Evolutionary conservation across 805 yeast genomes (phyloP).

Genomic region (Millerago galiae): DNA sequence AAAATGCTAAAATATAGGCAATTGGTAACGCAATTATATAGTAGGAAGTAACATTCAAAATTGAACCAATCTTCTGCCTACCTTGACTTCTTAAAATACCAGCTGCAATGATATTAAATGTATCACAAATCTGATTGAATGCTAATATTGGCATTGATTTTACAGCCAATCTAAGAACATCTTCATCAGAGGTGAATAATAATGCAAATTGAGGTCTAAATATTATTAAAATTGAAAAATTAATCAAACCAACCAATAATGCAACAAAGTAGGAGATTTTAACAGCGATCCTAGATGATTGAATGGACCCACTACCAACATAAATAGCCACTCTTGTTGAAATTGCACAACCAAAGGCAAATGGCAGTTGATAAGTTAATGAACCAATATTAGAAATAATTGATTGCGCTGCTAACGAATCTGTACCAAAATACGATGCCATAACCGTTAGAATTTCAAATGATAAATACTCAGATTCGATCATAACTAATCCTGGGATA

Average conservation of each 20-base stretch:
- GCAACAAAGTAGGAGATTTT: slow-evolving; percentile 39
- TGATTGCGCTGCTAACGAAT: slow-evolving; percentile 45
- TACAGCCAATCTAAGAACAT: slow-evolving; percentile 47
- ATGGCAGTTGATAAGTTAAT: slow-evolving; percentile 63
- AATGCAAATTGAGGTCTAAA: slow-evolving; percentile 45
- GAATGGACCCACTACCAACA: slow-evolving; percentile 50
- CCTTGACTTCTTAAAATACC: slow-evolving; percentile 77
- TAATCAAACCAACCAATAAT: slow-evolving; percentile 42
- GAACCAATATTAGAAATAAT: slow-evolving; percentile 50
- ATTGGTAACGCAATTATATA: slow-evolving; percentile 66
- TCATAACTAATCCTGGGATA: slow-evolving; percentile 66
- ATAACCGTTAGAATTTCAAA: slow-evolving; percentile 67
- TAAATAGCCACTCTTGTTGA: slow-evolving; percentile 69
- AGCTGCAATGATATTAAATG: slow-evolving; percentile 62
- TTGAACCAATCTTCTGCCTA: slow-evolving; percentile 65
- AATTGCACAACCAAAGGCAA: slow-evolving; percentile 65
- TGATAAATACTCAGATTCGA: slow-evolving; percentile 70
- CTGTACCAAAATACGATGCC: slow-evolving; percentile 45
- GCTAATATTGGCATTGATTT: slow-evolving; percentile 59
- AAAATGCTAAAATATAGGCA: slow-evolving; percentile 52
- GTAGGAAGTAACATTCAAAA: slow-evolving; percentile 62
- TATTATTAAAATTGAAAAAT: slow-evolving; percentile 39
- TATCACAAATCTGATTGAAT: slow-evolving; percentile 60
- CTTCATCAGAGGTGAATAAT: slow-evolving; percentile 56
- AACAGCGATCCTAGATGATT: slow-evolving; percentile 39